These are phyloP conservation scores for Xylariomycetidae sp. DNA, from an alignment of 2,329 filamentous ascomycete species.

Conservation along the genomic window DNA sequence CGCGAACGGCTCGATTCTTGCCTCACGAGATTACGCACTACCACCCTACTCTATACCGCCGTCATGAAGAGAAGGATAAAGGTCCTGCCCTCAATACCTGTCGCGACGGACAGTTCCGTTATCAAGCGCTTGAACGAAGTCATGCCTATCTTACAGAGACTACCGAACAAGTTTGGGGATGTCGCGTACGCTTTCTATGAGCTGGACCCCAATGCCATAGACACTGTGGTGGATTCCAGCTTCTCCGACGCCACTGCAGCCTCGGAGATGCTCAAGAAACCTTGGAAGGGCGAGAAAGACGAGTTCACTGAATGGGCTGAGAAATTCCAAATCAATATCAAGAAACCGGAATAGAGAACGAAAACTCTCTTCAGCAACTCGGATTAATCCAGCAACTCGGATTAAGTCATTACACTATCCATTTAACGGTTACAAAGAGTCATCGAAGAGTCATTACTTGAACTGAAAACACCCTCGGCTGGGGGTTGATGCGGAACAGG, in stretches of 20 bases:
- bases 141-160: constrained; percentile 48
- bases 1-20: constrained; percentile 61
- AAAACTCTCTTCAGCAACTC: no score
- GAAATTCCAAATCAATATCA: constrained; percentile 50
- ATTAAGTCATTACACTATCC: no score
- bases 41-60: constrained; percentile 64
- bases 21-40: constrained; percentile 61
- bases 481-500: no score
- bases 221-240: constrained; percentile 53
- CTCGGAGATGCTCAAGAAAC: constrained; percentile 49
- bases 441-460: no score
- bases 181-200: constrained; percentile 70
- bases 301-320: constrained; percentile 76
- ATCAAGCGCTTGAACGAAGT: constrained; percentile 50
- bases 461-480: no score
- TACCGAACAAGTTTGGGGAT: constrained; percentile 67
- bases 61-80: constrained; percentile 66
- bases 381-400: no score
- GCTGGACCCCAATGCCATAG: constrained; percentile 54
- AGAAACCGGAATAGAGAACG: constrained; percentile 31
- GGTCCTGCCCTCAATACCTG: constrained; percentile 43
- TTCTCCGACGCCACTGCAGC: constrained; percentile 55
- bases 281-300: constrained; percentile 64
- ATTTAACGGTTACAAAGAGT: no score
- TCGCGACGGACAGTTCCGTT: constrained; percentile 25